Conservation (phyloP, 2,329 filamentous ascomycete genomes). For the Penicillium sp. region DNA sequence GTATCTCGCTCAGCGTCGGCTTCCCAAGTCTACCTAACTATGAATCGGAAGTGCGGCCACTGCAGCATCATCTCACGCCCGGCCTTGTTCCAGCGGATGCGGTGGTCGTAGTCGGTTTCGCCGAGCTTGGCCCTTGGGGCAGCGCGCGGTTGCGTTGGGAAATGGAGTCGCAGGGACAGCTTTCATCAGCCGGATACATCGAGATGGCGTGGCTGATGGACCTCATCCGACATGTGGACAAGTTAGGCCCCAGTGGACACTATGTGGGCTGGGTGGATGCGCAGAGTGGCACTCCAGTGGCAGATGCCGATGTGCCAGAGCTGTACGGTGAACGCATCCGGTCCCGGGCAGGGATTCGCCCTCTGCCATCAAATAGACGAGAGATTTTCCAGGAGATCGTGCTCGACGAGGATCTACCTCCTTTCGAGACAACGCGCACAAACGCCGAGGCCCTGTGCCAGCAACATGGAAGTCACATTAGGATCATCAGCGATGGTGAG, state of each 20-base stretch:
- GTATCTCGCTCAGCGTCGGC: background rate
- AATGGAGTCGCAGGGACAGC: slow-evolving; percentile 8
- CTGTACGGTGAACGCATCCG: slow-evolving; percentile 60
- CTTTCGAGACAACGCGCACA: slow-evolving; percentile 57
- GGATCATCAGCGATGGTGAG: background rate
- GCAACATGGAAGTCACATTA: background rate
- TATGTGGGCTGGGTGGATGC: slow-evolving; percentile 12
- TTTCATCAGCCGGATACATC: slow-evolving; percentile 4
- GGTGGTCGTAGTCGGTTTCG: slow-evolving; percentile 8
- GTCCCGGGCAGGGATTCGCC: slow-evolving; percentile 90
- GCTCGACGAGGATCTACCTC: slow-evolving; percentile 90
- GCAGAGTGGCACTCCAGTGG: background rate
- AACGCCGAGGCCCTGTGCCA: background rate
- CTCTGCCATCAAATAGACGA: slow-evolving; percentile 96
- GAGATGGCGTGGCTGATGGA: slow-evolving; percentile 17
- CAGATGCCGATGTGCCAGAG: background rate
- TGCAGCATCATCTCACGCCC: background rate
- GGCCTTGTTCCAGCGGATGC: background rate
- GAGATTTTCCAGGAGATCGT: slow-evolving; percentile 94
- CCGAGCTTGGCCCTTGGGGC: slow-evolving; percentile 11
- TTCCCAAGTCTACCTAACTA: background rate
- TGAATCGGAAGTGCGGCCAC: background rate
- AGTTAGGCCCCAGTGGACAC: background rate
- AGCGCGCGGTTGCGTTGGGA: slow-evolving; percentile 13
- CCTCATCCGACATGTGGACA: background rate